Evolutionary conservation across 257 asterid genomes (phyloP).

Genomic region (Nicotiana tomentosiformis): DNA sequence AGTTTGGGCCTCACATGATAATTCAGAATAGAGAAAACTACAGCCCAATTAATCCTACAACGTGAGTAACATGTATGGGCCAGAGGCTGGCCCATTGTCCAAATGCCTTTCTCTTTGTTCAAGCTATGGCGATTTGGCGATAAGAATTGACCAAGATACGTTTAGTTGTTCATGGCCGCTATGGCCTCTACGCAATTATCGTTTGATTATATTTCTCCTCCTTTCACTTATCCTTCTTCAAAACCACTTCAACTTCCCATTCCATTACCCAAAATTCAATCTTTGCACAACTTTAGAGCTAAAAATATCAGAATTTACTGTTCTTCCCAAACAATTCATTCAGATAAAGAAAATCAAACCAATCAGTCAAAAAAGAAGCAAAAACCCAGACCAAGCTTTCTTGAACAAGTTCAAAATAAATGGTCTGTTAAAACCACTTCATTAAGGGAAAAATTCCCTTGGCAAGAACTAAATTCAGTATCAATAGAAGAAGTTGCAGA

Average conservation of each 20-base stretch:
- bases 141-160: not conserved
- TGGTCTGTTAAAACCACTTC: conserved; percentile 68
- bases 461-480: conserved; percentile 37
- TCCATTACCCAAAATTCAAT: conserved; percentile 16
- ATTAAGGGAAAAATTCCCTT: conserved; percentile 55
- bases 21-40: too few species aligned
- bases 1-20: too few species aligned
- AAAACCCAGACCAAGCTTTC: conserved; percentile 80
- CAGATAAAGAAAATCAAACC: conserved; percentile 14
- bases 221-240: conserved; percentile 14
- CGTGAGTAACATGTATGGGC: too few species aligned
- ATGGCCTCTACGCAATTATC: conserved; percentile 46
- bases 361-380: conserved; percentile 43
- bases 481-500: conserved; percentile 24
- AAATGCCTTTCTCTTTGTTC: not conserved
- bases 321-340: conserved; percentile 41
- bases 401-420: conserved; percentile 64
- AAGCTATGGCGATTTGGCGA: not conserved
- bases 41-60: too few species aligned
- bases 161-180: not conserved
- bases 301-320: conserved; percentile 31
- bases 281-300: conserved; percentile 15
- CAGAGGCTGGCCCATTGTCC: not conserved
- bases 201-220: conserved; percentile 30
- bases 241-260: conserved; percentile 15